Percentiles rank a stretch among this genome's conserved stretches.
Evolutionary conservation across 2,329 filamentous ascomycete species (phyloP).

Genomic region (Moelleriella libera): DNA sequence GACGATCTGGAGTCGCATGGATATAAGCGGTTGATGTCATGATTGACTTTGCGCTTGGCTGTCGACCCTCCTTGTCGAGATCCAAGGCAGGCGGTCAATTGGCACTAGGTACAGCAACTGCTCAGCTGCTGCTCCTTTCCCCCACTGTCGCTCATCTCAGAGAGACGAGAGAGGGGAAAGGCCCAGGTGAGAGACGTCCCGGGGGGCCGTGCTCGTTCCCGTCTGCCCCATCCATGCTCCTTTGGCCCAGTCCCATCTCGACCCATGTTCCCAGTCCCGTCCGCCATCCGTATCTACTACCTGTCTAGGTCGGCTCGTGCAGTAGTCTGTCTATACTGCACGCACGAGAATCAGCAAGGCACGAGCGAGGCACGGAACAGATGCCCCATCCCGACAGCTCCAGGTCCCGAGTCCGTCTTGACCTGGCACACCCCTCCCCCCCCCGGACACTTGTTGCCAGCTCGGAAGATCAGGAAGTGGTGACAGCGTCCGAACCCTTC

Average conservation of each 20-base stretch:
- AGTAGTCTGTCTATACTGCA: background rate
- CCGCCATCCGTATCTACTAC: background rate
- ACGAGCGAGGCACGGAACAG: background rate
- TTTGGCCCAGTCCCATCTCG: background rate
- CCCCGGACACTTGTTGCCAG: background rate
- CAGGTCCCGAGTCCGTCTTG: background rate
- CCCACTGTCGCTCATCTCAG: background rate
- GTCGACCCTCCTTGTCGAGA: background rate
- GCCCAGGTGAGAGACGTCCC: background rate
- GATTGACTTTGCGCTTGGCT: background rate
- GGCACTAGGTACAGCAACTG: too few relatives aligned
- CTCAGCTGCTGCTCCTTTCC: background rate
- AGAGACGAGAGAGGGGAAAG: background rate
- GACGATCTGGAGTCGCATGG: too few relatives aligned
- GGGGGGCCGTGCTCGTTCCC: conserved; percentile 1
- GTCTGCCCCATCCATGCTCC: background rate
- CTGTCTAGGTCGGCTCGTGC: background rate
- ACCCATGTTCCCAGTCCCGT: background rate
- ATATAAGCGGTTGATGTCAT: background rate
- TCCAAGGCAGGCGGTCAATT: background rate
- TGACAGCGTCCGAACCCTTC: background rate
- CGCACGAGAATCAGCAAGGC: background rate
- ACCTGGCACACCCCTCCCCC: background rate
- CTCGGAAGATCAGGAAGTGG: background rate
- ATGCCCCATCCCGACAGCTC: background rate